phyloP scores from a whole-genome alignment of 192 early-diverging fungal genomes.

The Martensiomyces pterosporus region DNA sequence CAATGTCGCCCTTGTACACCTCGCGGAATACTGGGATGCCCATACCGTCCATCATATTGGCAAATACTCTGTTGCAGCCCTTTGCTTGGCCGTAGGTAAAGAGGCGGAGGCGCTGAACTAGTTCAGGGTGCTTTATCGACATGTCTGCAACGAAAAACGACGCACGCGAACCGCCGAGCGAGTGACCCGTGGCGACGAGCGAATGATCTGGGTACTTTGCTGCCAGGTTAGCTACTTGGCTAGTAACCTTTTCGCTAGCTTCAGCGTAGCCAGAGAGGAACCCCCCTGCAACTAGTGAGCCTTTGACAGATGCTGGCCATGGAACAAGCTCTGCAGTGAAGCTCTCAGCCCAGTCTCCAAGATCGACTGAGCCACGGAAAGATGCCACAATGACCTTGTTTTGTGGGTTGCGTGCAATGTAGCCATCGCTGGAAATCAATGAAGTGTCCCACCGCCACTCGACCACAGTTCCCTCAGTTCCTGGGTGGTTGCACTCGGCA shows the following conservation, averaged over 20 bases:
- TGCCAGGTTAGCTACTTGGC: slow-evolving; percentile 5
- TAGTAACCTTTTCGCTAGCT: slow-evolving; percentile 5
- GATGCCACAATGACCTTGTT: slow-evolving; percentile 17
- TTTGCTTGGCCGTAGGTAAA: slow-evolving; percentile 41
- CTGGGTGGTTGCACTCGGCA: slow-evolving; percentile 19
- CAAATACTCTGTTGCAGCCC: slow-evolving; percentile 33
- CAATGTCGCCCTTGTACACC: slow-evolving; percentile 36
- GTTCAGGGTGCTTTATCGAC: slow-evolving; percentile 5
- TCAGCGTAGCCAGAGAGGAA: slow-evolving; percentile 27
- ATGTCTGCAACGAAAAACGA: slow-evolving; percentile 35
- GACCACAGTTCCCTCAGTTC: slow-evolving; percentile 15
- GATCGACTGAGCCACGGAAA: slow-evolving; percentile 16
- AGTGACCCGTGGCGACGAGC: slow-evolving; percentile 35
- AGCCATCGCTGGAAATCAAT: slow-evolving; percentile 16
- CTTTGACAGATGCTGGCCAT: slow-evolving; percentile 12
- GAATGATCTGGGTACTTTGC: slow-evolving; percentile 20
- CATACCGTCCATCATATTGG: slow-evolving; percentile 19
- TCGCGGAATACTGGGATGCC: slow-evolving; percentile 14
- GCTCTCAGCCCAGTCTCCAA: slow-evolving; percentile 15
- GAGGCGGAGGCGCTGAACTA: slow-evolving; percentile 8
- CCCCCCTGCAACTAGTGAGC: slow-evolving; percentile 21
- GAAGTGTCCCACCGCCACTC: slow-evolving; percentile 18
- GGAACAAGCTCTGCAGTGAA: background rate
- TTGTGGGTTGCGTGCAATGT: slow-evolving; percentile 20
- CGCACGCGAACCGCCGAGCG: slow-evolving; percentile 37